Base-by-base conservation (phyloP, 108 stramenopile genomes). In the Schizochytrium sp. region DNA sequence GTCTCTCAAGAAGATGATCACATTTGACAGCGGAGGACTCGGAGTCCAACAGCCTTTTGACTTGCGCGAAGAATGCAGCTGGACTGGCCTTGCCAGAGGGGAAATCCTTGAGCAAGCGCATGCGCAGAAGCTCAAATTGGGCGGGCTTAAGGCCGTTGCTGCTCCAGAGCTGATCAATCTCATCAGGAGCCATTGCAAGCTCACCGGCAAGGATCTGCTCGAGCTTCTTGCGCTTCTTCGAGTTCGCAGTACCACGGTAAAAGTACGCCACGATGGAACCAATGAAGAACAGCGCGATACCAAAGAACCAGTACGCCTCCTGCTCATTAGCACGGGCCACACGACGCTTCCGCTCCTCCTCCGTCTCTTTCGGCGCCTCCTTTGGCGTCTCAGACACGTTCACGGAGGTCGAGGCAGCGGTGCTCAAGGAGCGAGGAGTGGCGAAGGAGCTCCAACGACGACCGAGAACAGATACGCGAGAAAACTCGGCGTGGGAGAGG, bases 191-290 rank as follows among this genome's bases (percentile, higher is more conserved):
- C 47, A 83, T 47, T 7, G 76, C 76, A 56, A 83, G 10, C 76
- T 55, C 10, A 13, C 28, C n/a, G 1, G 49, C 50, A 10, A 83
- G 53, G 15, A 13, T 53, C 10, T 38, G 38, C 47, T 55, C 76
- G 50, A 55, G 53, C 76, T 83, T 83, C n/a, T 83, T 49, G 42
- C 64, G 40, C 64, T 44, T 12, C 64, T 69, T 69, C 19, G 64
- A 28, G 76, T 83, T 83, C 50, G 50, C 50, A 5, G 50, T 49
- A 53, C 76, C 76, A 10, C 76, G 45, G 28, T 40, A 83, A 42
- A 83, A 83, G 76, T 83, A 83, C n/a, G 50, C 76, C 13, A 10
- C 76, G 28, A 83, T 83, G 50, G 76, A 83, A 5, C 76, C 76
- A 10, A 83, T 53, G 55, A 83, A 83, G 76, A 49, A 49, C 28